phyloP scores from a whole-genome alignment of 1,139 yeast species.

The Magnusiomyces ingens region DNA sequence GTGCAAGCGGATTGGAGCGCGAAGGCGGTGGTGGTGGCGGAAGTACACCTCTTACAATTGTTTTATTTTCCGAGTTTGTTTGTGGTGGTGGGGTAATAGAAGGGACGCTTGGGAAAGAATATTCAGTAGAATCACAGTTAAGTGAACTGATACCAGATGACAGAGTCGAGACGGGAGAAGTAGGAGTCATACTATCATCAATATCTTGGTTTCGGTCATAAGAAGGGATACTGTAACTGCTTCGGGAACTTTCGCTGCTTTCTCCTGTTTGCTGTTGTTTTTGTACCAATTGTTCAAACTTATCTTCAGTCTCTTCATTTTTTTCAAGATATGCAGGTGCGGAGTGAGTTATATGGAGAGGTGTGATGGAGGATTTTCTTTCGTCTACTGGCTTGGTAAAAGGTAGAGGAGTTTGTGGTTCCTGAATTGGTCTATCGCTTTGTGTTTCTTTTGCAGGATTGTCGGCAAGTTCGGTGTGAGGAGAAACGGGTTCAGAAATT shows the following conservation, averaged over 20 bases:
- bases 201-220: slow-evolving; percentile 1
- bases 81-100: too few species aligned
- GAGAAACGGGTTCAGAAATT: too few species aligned
- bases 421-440: too few species aligned
- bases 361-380: not conserved
- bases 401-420: too few species aligned
- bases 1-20: not conserved
- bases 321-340: too few species aligned
- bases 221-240: not conserved
- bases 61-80: too few species aligned
- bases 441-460: too few species aligned
- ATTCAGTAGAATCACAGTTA: not conserved
- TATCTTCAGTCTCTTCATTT: too few species aligned
- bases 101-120: not conserved
- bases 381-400: not conserved
- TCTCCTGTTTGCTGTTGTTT: too few species aligned
- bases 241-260: not conserved
- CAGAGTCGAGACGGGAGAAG: not conserved
- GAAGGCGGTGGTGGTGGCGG: slow-evolving; percentile 9
- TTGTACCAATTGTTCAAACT: too few species aligned
- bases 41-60: not conserved
- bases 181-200: not conserved
- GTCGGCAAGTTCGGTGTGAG: too few species aligned
- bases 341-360: not conserved
- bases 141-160: not conserved